Conservation (phyloP, 177 flowering plant species). For the Vitis hybrid region DNA sequence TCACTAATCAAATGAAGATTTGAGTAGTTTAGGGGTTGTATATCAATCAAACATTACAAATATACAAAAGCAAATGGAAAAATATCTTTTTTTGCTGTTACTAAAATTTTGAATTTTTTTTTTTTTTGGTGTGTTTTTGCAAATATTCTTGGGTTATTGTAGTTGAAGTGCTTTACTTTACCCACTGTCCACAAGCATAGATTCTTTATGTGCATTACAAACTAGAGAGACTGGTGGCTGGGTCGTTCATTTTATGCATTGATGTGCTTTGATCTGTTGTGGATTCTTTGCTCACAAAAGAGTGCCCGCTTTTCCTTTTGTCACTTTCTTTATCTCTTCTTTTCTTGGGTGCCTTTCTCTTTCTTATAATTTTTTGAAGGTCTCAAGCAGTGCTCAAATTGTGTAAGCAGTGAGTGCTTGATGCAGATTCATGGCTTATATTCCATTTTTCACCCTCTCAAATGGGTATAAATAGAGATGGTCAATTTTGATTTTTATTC, state of each 20-base stretch:
- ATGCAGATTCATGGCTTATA: slow-evolving; percentile 27
- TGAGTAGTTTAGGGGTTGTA: slow-evolving; percentile 14
- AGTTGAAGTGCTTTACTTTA: slow-evolving; percentile 33
- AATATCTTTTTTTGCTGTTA: not conserved
- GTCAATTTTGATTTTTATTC: slow-evolving; percentile 24
- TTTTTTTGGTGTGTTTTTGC: slow-evolving; percentile 15
- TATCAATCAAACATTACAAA: slow-evolving; percentile 25
- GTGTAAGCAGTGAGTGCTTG: slow-evolving; percentile 7
- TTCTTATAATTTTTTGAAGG: slow-evolving; percentile 15
- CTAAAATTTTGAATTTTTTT: slow-evolving; percentile 21
- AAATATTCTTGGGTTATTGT: slow-evolving; percentile 35
- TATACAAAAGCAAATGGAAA: slow-evolving; percentile 9
- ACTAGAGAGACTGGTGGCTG: slow-evolving; percentile 11
- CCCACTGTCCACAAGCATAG: slow-evolving; percentile 27
- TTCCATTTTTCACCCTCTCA: slow-evolving; percentile 24
- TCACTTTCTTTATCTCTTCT: slow-evolving; percentile 19
- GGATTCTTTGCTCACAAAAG: slow-evolving; percentile 37
- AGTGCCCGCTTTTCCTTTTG: not conserved
- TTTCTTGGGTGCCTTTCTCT: slow-evolving; percentile 1
- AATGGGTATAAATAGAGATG: slow-evolving; percentile 39
- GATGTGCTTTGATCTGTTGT: slow-evolving; percentile 21
- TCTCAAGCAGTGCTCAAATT: slow-evolving; percentile 16
- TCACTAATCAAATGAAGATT: no score
- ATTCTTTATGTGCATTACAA: slow-evolving; percentile 35
- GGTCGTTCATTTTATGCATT: not conserved